A percentile compares a stretch with the other conserved stretches of the same genome.
phyloP scores from a whole-genome alignment of 169 alveolate genomes.

The Plasmodium adleri region DNA sequence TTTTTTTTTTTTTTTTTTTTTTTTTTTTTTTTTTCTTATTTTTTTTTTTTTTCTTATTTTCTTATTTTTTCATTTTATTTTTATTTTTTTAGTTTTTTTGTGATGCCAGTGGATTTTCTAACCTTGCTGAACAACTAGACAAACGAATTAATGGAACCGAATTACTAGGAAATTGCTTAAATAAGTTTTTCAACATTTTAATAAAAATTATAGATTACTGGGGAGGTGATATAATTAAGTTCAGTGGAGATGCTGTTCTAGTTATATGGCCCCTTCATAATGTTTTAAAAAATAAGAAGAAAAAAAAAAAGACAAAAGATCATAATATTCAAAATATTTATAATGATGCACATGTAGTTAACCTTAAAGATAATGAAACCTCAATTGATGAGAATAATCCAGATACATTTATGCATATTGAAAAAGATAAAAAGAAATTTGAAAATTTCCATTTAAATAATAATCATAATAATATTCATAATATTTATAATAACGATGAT shows the following conservation, averaged over 20 bases:
- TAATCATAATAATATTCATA: background rate
- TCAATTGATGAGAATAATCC: background rate
- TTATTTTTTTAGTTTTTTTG: conserved; percentile 78
- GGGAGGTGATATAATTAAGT: conserved; percentile 93
- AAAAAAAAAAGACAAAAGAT: background rate
- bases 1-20: background rate
- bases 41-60: no score
- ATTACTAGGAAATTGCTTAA: conserved; percentile 85
- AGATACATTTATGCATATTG: background rate
- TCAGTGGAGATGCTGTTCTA: conserved; percentile 91
- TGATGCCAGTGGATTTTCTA: conserved; percentile 89
- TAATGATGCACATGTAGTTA: background rate
- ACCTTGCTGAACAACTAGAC: conserved; percentile 86
- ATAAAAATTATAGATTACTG: conserved; percentile 86
- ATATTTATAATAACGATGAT: conserved; percentile 3
- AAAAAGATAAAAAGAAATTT: background rate
- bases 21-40: background rate
- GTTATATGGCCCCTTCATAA: conserved; percentile 88
- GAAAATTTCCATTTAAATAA: background rate
- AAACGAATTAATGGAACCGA: conserved; percentile 86
- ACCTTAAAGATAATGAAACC: background rate
- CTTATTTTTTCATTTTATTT: background rate
- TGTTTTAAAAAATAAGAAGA: background rate
- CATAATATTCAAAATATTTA: background rate
- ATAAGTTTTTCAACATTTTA: conserved; percentile 87